These are phyloP conservation scores for Stentor roeselii DNA, from an alignment of 73 alveolate genomes.

Conservation along the genomic window DNA sequence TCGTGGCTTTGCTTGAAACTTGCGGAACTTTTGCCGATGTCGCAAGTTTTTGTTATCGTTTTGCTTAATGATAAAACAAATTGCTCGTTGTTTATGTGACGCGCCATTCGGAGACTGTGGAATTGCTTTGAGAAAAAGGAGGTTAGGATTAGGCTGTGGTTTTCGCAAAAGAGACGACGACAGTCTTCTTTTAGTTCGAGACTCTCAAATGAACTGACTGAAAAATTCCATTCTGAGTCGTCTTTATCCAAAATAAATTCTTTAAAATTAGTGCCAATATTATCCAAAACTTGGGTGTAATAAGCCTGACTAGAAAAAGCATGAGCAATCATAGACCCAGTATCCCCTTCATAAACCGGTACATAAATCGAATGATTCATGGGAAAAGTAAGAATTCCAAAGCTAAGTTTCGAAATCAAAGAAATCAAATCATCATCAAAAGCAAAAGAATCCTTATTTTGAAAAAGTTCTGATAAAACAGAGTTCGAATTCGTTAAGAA, in stretches of 20 bases:
- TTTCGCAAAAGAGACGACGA: not conserved
- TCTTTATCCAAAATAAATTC: not conserved
- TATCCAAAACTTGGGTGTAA: not conserved
- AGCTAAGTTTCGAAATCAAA: not conserved
- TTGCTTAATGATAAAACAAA: not conserved
- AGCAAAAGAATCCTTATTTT: not conserved
- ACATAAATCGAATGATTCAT: not conserved
- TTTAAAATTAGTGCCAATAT: not conserved
- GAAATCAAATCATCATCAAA: constrained; percentile 3
- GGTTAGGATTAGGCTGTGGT: not conserved
- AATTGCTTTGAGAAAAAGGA: not conserved
- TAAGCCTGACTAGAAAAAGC: not conserved
- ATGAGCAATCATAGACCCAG: constrained; percentile 18
- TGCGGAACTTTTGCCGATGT: not conserved
- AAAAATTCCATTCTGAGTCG: not conserved
- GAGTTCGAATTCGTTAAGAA: not conserved
- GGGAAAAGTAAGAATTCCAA: constrained; percentile 4
- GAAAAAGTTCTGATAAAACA: not conserved
- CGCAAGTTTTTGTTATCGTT: not conserved
- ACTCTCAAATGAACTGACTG: not conserved
- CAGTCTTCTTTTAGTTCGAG: not conserved
- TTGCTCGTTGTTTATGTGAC: not conserved
- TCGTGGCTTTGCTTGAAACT: not conserved
- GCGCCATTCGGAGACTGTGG: not conserved
- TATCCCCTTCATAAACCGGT: constrained; percentile 8